Conservation (phyloP, 495 filamentous ascomycete species). For the Trichoderma asperelloides region DNA sequence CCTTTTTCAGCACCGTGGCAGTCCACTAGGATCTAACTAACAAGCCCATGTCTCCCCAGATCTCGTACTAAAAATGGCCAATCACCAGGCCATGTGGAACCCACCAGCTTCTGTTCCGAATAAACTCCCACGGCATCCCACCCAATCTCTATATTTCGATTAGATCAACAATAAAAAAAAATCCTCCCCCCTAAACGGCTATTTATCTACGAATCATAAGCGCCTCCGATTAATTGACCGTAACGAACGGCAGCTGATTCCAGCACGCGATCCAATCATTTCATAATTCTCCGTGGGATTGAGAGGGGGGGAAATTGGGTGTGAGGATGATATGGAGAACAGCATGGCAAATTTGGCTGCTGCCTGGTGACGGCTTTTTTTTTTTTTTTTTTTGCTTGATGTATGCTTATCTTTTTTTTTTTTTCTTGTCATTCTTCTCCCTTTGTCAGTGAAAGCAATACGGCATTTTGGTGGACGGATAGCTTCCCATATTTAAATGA, state of each 20-base stretch:
- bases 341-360: too few species aligned
- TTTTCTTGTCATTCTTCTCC: too few species aligned
- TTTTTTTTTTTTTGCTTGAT: too few species aligned
- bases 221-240: conserved; percentile 2
- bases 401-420: too few species aligned
- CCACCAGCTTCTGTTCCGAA: not conserved
- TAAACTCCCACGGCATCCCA: conserved; percentile 1
- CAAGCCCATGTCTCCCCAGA: not conserved
- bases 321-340: not conserved
- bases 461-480: too few species aligned
- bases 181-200: not conserved
- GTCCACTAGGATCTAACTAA: not conserved
- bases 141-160: not conserved
- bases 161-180: not conserved
- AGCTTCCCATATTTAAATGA: too few species aligned
- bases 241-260: not conserved
- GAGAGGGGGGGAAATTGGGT: not conserved
- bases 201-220: not conserved
- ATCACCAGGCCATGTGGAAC: not conserved
- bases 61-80: not conserved
- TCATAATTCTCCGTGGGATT: not conserved
- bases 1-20: not conserved
- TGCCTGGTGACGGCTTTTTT: not conserved
- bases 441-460: too few species aligned
- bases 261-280: not conserved